Evolutionary conservation across 306 rosid genomes (phyloP).

Genomic region (Lablab purpureus): DNA sequence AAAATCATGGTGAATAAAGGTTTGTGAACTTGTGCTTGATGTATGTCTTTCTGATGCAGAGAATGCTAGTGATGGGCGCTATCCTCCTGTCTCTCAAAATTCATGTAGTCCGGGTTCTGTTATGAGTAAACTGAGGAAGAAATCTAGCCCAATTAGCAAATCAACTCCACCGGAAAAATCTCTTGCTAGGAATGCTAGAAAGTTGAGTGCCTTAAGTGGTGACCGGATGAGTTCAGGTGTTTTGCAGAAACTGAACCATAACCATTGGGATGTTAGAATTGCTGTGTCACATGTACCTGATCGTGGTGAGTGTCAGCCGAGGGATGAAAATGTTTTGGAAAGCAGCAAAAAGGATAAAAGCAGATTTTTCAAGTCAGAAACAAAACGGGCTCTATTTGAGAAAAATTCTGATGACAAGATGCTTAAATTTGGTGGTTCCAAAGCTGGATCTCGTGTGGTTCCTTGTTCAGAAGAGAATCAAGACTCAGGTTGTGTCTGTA

Average conservation of each 20-base stretch:
- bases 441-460: constrained; percentile 82
- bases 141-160: constrained; percentile 30
- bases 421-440: constrained; percentile 58
- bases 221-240: constrained; percentile 48
- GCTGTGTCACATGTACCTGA: constrained; percentile 50
- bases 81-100: constrained; percentile 54
- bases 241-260: constrained; percentile 52
- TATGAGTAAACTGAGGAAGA: constrained; percentile 55
- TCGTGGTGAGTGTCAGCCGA: constrained; percentile 44
- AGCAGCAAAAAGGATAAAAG: constrained; percentile 55
- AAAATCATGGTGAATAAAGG: not conserved
- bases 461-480: constrained; percentile 67
- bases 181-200: constrained; percentile 56
- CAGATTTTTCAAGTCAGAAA: constrained; percentile 60
- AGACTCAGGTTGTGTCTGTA: constrained; percentile 55
- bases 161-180: constrained; percentile 65
- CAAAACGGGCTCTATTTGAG: constrained; percentile 60
- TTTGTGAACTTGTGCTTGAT: not conserved
- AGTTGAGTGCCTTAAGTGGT: constrained; percentile 52
- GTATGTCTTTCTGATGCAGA: constrained; percentile 47
- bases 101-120: constrained; percentile 52
- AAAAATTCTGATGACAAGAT: constrained; percentile 64
- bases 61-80: constrained; percentile 65
- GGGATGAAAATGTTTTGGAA: constrained; percentile 53
- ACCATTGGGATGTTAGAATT: constrained; percentile 65